Conservation (phyloP, 1,284 basidiomycete genomes). For the Boletus semigastroideus region DNA sequence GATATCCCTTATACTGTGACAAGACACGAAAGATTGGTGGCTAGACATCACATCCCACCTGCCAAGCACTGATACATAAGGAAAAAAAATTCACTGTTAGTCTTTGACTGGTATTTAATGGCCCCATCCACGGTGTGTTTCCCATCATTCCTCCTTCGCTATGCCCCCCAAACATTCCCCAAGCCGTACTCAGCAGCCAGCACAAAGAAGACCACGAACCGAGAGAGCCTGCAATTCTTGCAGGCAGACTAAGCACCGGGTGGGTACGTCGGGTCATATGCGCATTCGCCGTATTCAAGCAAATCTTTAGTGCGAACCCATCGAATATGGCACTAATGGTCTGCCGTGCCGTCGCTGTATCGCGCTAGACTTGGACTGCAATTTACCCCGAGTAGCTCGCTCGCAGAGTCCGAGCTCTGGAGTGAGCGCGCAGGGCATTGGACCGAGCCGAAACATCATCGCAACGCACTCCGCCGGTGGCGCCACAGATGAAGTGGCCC, state of each 20-base stretch:
- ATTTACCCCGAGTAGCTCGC: slow-evolving; percentile 11
- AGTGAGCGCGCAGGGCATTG: slow-evolving; percentile 12
- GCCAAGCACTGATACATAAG: slow-evolving; percentile 10
- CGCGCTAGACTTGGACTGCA: slow-evolving; percentile 9
- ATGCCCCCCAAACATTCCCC: slow-evolving; percentile 17
- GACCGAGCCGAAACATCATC: slow-evolving; percentile 3
- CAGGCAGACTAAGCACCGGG: slow-evolving; percentile 20
- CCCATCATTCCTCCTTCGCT: slow-evolving; percentile 10
- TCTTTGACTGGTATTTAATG: slow-evolving; percentile 23
- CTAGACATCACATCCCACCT: slow-evolving; percentile 9
- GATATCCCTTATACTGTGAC: slow-evolving; percentile 10
- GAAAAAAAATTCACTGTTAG: slow-evolving; percentile 7
- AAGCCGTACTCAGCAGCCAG: slow-evolving; percentile 6
- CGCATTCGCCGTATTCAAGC: slow-evolving; percentile 5
- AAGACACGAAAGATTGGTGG: slow-evolving; percentile 3
- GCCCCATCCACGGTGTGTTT: not conserved
- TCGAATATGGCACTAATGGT: slow-evolving; percentile 17
- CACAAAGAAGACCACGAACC: slow-evolving; percentile 17
- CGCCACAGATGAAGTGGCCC: slow-evolving; percentile 4
- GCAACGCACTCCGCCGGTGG: slow-evolving; percentile 5
- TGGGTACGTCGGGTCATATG: slow-evolving; percentile 8
- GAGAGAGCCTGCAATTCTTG: slow-evolving; percentile 20
- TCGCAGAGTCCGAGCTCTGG: slow-evolving; percentile 26
- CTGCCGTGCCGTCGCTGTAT: slow-evolving; percentile 25
- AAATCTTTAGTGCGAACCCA: slow-evolving; percentile 18